Percentiles rank a stretch among this genome's conserved stretches.
phyloP scores from a whole-genome alignment of 345 rosid species.

The Gossypium thurberi region DNA sequence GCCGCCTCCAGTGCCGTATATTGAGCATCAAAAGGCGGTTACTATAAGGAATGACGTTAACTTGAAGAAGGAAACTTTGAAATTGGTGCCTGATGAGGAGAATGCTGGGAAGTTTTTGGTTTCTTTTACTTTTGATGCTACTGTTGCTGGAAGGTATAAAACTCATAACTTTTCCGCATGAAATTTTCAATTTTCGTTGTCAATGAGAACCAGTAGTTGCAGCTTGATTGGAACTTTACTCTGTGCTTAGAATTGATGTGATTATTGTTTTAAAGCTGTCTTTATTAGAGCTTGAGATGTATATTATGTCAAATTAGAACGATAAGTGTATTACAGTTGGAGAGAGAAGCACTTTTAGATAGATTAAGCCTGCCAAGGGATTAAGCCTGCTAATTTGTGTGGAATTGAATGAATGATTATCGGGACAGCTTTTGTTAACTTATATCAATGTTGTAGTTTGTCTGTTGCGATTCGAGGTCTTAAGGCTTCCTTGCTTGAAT shows the following conservation, averaged over 20 bases:
- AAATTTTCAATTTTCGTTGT: neutral
- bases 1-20: constrained; percentile 44
- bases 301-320: neutral
- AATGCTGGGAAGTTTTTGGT: constrained; percentile 58
- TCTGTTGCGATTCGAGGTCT: neutral
- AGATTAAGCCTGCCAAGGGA: neutral
- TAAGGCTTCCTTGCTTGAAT: neutral
- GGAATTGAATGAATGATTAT: neutral
- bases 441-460: neutral
- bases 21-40: constrained; percentile 81
- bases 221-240: neutral
- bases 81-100: constrained; percentile 52
- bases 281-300: neutral
- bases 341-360: neutral
- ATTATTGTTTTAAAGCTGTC: neutral
- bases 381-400: neutral
- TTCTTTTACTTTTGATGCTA: constrained; percentile 82
- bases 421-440: neutral
- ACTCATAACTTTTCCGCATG: neutral
- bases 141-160: constrained; percentile 64
- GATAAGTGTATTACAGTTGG: neutral
- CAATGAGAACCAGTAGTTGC: neutral
- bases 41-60: constrained; percentile 76
- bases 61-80: constrained; percentile 69
- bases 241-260: neutral